Conservation (phyloP, 129 eudicot genomes). For the Pulicaria dysenterica region DNA sequence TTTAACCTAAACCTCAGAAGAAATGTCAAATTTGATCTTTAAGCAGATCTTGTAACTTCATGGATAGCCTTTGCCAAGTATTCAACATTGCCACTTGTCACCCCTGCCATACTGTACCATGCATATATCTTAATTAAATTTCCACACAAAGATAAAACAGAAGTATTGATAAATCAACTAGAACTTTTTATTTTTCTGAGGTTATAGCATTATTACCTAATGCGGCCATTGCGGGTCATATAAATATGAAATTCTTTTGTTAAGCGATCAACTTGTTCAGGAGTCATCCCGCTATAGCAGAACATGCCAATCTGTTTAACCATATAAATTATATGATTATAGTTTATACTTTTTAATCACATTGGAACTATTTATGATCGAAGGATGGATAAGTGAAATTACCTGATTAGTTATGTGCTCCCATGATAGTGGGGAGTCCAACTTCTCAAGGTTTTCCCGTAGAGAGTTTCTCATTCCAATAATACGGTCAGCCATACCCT, state of each 20-base stretch:
- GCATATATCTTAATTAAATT: neutral
- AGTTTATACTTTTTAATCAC: neutral
- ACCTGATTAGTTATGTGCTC: constrained; percentile 97
- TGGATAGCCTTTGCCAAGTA: constrained; percentile 90
- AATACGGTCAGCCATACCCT: constrained; percentile 98
- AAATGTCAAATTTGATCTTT: neutral
- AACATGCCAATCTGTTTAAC: constrained; percentile 96
- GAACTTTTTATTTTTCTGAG: no score
- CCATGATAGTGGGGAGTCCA: constrained; percentile 91
- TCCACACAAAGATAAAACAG: constrained; percentile 2
- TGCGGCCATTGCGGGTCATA: constrained; percentile 96
- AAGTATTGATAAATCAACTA: no score
- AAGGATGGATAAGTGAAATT: neutral
- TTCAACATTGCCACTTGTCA: constrained; percentile 89
- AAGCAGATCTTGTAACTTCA: constrained; percentile 76
- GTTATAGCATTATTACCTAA: constrained; percentile 54
- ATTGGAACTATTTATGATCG: neutral
- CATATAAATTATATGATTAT: neutral
- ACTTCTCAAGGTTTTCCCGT: constrained; percentile 73
- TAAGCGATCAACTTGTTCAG: constrained; percentile 95
- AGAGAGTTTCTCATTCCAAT: constrained; percentile 93
- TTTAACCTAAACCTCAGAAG: neutral
- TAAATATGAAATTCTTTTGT: constrained; percentile 84
- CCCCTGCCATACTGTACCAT: constrained; percentile 91
- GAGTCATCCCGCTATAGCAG: constrained; percentile 96